Base-by-base conservation (phyloP, 1,139 yeast genomes). In the Sugiyamaella castrensis region DNA sequence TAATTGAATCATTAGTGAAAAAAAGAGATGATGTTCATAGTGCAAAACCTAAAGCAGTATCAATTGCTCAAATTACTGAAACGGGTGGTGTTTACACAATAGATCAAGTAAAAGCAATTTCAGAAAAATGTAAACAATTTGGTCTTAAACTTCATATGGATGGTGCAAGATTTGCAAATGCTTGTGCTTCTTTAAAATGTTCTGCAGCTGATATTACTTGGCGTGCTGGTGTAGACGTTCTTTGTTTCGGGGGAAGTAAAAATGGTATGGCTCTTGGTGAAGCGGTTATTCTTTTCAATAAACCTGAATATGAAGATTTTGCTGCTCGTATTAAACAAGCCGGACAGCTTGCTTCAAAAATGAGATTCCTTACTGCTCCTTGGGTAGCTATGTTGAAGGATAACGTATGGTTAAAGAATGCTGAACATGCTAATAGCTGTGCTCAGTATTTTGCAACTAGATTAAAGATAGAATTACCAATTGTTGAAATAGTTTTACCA, bases 241-340 rank as follows among this genome's bases (percentile, higher is more conserved):
- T 48, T 29, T 35, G 48, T 30, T 37, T 40, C 26, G 50, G 50
- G 3, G 49, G 49, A 4, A 47, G 43, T 28, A 48, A 48, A 19
- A 48, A 51, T 27, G 52, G 49, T n/a, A 43, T 40, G 43, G 52
- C 46, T 8, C 40, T 40, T 37, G 55, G 51, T 16, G 53, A 47
- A 36, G 53, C 46, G 8, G 50, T 48, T 31, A 26, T 48, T 29
- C 37, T 41, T 39, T 48, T 51, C 46, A 37, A 40, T 24, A 41
- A 41, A 13, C 24, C 34, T 7, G 38, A 31, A 4, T 12, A 47
- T 30, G 50, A 47, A 31, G 46, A 47, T 28, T 41, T 47, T 35
- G 46, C 13, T 7, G 50, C 46, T 19, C 40, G 50, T 10, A 47
- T 47, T 38, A 47, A 47, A 29, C 50, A 47, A 30, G 40, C 50